Base-by-base conservation (phyloP, 2,329 filamentous ascomycete species). In the Ilyonectria sp. region DNA sequence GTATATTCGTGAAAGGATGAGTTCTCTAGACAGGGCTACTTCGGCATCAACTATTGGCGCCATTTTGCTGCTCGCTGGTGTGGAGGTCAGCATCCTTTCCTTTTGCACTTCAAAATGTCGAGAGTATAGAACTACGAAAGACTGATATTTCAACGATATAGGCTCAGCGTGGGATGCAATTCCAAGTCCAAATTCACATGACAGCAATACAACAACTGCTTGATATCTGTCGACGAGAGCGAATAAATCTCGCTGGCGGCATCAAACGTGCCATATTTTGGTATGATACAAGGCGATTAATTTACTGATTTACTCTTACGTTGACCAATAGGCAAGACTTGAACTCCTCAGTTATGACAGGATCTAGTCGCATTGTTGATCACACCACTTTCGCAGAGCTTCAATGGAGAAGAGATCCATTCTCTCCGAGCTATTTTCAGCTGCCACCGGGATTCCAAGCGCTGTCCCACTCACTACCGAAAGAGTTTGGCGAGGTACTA, bases 201-300 rank as follows among this genome's bases (percentile, higher is more conserved):
- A 70, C 70, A 0, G 83, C 82, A 35, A 73, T 85, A 4, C 72
- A 74, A 10, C 72, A 74, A 29, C 69, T 85, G 1, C 79, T 85
- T 10, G 57, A 74, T 2, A 49, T 80, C 0, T 82, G 80, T 63
- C 70, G 70, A 61, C 73, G 53, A 6, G 43, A 73, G 3, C 74
- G 77, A 1, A 56, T 81, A 0, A 64, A 72, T 63, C 62, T 85
- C 0, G 82, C 73, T 2, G 76, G 72, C 10, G 79, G 79, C 0
- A 84, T 85, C 6, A 85, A 85, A 67, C 80, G 83, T 2, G 83
- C 83, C 0, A 82, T 84, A 33, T 84, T 84, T 65, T 84, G 82
- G 82, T 83, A 58, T 71, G 77, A 2, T 21, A 40, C 1, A 8
- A 65, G 50, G 6, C 7, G 33, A n/a, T 23, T 9, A 53, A 69